A percentile compares a stretch with the other conserved stretches of the same genome.
These are phyloP conservation scores for Zygoascus ofunaensis DNA, from an alignment of 805 yeast genomes.

Conservation along the genomic window DNA sequence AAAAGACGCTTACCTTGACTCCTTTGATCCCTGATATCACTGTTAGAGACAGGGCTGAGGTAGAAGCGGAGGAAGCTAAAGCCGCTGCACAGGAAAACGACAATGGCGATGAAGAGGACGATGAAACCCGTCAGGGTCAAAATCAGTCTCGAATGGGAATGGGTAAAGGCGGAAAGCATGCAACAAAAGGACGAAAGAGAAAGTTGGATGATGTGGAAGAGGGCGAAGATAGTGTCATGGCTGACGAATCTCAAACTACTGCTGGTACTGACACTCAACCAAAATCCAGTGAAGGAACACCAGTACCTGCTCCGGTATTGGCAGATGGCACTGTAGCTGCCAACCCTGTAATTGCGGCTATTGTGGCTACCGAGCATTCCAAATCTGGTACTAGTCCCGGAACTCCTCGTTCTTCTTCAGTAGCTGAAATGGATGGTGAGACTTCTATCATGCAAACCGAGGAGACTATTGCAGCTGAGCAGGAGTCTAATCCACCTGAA, in stretches of 20 bases:
- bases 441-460: not conserved
- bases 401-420: constrained; percentile 4
- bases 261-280: not conserved
- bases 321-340: not conserved
- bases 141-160: constrained; percentile 27
- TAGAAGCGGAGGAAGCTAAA: constrained; percentile 30
- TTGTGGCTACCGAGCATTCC: constrained; percentile 1
- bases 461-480: constrained; percentile 10
- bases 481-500: constrained; percentile 1
- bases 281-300: constrained; percentile 1
- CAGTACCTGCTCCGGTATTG: constrained; percentile 1
- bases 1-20: constrained; percentile 62
- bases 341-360: constrained; percentile 3
- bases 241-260: not conserved
- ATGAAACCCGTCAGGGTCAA: constrained; percentile 5
- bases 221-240: constrained; percentile 2
- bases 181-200: constrained; percentile 21
- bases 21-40: constrained; percentile 87
- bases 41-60: constrained; percentile 44
- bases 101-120: constrained; percentile 13
- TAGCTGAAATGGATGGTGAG: constrained; percentile 5
- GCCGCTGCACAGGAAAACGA: constrained; percentile 9
- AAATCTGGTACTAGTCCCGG: not conserved
- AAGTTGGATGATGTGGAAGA: constrained; percentile 19
- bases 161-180: constrained; percentile 27